Evolutionary conservation across 108 stramenopile genomes (phyloP).

Genomic region (Cyclostephanos tholiformis): DNA sequence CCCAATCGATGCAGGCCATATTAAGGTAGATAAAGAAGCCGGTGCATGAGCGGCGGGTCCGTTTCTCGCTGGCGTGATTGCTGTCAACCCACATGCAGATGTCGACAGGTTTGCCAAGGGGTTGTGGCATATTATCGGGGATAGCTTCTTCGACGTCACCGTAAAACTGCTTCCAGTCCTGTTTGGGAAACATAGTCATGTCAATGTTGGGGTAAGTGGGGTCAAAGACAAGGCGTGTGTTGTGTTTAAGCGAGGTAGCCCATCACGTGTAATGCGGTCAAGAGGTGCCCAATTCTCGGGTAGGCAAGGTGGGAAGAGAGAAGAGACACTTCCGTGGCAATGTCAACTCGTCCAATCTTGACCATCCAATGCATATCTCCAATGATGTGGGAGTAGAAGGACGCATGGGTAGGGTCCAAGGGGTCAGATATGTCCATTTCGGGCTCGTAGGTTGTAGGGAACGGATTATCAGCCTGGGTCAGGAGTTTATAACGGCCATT

Average conservation of each 20-base stretch:
- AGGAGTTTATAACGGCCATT: background rate
- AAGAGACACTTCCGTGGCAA: slow-evolving; percentile 48
- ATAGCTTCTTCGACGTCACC: slow-evolving; percentile 15
- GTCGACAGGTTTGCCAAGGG: slow-evolving; percentile 14
- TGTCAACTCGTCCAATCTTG: slow-evolving; percentile 56
- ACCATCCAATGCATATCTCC: slow-evolving; percentile 55
- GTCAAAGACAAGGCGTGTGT: slow-evolving; percentile 33
- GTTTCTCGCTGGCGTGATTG: background rate
- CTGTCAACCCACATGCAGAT: background rate
- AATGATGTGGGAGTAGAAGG: slow-evolving; percentile 25
- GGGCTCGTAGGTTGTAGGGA: slow-evolving; percentile 27
- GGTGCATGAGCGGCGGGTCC: too few relatives aligned
- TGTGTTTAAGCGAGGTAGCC: too few relatives aligned
- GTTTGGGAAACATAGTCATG: background rate
- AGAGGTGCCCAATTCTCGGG: slow-evolving; percentile 50
- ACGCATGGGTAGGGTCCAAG: slow-evolving; percentile 2
- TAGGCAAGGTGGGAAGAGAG: slow-evolving; percentile 41
- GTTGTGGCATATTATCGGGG: slow-evolving; percentile 17
- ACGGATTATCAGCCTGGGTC: slow-evolving; percentile 19
- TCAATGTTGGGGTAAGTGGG: slow-evolving; percentile 17
- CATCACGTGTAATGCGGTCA: slow-evolving; percentile 7
- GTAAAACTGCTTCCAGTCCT: slow-evolving; percentile 30
- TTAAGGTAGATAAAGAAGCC: too few relatives aligned
- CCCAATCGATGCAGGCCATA: too few relatives aligned
- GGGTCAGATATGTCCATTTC: background rate